Base-by-base conservation (phyloP, 1,139 yeast genomes). In the Pichia sp. region DNA sequence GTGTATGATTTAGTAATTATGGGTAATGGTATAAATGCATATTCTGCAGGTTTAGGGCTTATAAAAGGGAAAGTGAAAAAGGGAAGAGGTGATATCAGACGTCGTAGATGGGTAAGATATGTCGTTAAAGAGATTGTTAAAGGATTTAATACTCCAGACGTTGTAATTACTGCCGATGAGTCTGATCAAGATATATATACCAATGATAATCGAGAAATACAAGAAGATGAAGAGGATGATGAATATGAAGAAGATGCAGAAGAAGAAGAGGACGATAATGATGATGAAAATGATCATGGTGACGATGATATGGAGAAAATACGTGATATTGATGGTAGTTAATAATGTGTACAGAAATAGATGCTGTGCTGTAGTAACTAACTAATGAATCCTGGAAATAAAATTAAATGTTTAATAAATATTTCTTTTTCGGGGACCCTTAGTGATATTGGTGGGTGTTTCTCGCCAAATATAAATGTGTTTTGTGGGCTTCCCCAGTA, bases 1-100 rank as follows among this genome's bases (percentile, higher is more conserved):
- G 89, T 83, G 26, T 85, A 85, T 62, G 94, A 85, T 63, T 62
- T 51, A 5, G 46, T 54, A 7, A 46, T 49, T n/a, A 56, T 51
- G 52, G 53, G 55, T 30, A 51, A 55, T 27, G 53, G 52, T 2
- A 45, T 45, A 7, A 42, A 43, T 11, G 49, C 53, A 4, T 43
- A 46, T 34, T 39, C 46, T 34, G 53, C 48, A 54, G 63, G 44
- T 39, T 54, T 44, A 50, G 55, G 33, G 30, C 48, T 34, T 43
- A 47, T 30, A 26, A 55, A 53, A 18, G 54, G 11, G 25, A 53
- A 38, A 44, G 48, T 34, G 26, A 56, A 57, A n/a, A 52, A 53
- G 25, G 37, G 44, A n/a, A 50, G 65, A 11, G 64, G 64, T 5
- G 60, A 58, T 34, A 61, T 61, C 32, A 53, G 68, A 40, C 52